Conservation (phyloP, 139 green algal species). For the Micractinium conductrix region DNA sequence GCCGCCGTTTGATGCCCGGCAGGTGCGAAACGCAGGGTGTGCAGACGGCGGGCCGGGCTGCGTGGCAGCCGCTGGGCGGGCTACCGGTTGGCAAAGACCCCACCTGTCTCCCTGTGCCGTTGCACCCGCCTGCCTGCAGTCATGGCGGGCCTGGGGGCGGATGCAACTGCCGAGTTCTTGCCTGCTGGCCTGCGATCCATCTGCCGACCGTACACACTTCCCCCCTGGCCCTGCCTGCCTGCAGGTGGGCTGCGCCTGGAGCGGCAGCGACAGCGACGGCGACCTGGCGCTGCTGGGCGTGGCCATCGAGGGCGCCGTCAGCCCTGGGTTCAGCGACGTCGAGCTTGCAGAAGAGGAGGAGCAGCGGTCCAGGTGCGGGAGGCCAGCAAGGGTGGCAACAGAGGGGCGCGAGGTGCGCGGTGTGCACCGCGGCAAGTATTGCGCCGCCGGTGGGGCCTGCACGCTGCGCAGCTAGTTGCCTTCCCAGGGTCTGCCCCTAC, state of each 20-base stretch:
- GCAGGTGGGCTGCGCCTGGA: slow-evolving; percentile 10
- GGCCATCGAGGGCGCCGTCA: slow-evolving; percentile 17
- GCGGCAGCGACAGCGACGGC: slow-evolving; percentile 25
- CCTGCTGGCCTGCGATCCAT: no score
- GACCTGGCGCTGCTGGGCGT: not conserved
- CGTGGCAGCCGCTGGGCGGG: no score
- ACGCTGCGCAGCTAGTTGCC: no score
- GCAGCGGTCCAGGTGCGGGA: slow-evolving; percentile 5
- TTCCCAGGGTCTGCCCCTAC: not conserved
- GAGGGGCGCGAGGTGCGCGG: no score
- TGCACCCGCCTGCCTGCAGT: not conserved
- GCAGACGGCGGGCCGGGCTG: no score
- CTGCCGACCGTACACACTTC: no score
- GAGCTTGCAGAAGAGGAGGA: slow-evolving; percentile 7
- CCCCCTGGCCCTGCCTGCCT: not conserved
- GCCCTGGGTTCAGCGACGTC: slow-evolving; percentile 14
- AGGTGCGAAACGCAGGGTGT: not conserved
- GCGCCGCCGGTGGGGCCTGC: no score
- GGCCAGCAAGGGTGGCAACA: no score
- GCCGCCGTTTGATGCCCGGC: not conserved
- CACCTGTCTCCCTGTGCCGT: no score
- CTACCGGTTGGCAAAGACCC: no score
- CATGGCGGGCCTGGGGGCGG: not conserved
- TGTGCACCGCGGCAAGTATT: no score
- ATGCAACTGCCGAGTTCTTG: not conserved